Percentiles rank a stretch among this genome's conserved stretches.
Evolutionary conservation across 768 basidiomycete species (phyloP).

Genomic region (Floccularia luteovirens): DNA sequence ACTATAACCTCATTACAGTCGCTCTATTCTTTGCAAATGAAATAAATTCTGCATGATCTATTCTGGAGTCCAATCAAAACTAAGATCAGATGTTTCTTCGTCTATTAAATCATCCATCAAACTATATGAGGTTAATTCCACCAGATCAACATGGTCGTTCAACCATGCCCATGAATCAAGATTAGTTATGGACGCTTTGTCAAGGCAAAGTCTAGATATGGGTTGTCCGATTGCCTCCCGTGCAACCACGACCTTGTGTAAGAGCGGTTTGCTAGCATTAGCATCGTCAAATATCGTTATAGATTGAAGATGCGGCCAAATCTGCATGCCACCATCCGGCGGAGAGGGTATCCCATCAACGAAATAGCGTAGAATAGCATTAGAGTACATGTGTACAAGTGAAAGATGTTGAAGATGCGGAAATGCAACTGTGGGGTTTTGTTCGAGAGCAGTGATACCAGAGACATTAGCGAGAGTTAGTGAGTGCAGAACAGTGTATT

Average conservation of each 20-base stretch:
- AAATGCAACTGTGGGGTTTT: slow-evolving; percentile 14
- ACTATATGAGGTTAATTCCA: slow-evolving; percentile 5
- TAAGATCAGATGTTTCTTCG: too few species aligned
- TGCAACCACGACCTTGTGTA: slow-evolving; percentile 14
- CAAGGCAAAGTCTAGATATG: slow-evolving; percentile 13
- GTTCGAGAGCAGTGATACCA: slow-evolving; percentile 7
- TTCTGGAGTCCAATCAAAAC: too few species aligned
- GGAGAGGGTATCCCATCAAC: neutral
- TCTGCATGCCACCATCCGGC: neutral
- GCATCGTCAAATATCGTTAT: slow-evolving; percentile 15
- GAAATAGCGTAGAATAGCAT: slow-evolving; percentile 15
- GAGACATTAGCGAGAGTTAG: slow-evolving; percentile 15
- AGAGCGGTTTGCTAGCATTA: slow-evolving; percentile 15
- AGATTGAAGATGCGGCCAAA: slow-evolving; percentile 15
- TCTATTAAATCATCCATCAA: neutral
- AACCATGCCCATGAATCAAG: slow-evolving; percentile 20
- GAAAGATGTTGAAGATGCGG: slow-evolving; percentile 16
- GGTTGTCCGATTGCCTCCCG: slow-evolving; percentile 11
- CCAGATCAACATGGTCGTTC: slow-evolving; percentile 12
- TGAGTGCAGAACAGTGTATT: slow-evolving; percentile 5
- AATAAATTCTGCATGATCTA: neutral
- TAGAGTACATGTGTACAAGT: slow-evolving; percentile 13
- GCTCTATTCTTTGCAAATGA: neutral
- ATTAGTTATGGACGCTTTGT: slow-evolving; percentile 13
- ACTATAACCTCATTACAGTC: neutral